These are phyloP conservation scores for Delonix regia DNA, from an alignment of 306 rosid genomes.

Conservation along the genomic window DNA sequence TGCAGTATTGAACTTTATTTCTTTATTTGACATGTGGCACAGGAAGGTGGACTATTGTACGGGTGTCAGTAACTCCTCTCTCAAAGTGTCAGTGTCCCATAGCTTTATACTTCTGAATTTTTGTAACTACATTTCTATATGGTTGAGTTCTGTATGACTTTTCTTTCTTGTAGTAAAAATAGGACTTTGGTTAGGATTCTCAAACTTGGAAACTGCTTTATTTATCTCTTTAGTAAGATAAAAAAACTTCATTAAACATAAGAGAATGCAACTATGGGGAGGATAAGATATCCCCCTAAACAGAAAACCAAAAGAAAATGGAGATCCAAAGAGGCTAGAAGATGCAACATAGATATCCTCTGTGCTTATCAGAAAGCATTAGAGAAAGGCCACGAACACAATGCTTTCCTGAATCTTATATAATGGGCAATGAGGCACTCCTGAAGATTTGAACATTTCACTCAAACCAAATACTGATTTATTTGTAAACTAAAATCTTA, in stretches of 20 bases:
- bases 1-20: neutral
- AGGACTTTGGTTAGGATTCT: neutral
- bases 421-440: neutral
- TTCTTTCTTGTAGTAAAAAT: neutral
- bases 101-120: neutral
- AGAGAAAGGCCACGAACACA: neutral
- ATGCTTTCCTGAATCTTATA: neutral
- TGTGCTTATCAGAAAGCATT: neutral
- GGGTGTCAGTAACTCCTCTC: conserved; percentile 3
- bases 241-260: neutral
- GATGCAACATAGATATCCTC: neutral
- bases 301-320: no score
- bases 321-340: conserved; percentile 5
- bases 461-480: neutral
- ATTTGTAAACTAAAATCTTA: neutral
- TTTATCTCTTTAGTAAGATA: neutral
- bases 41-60: conserved; percentile 19
- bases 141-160: neutral
- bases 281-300: neutral
- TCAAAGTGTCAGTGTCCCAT: neutral
- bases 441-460: neutral
- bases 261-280: neutral
- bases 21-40: conserved; percentile 5
- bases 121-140: neutral
- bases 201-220: neutral